These are phyloP conservation scores for Urostyla sp. DNA, from an alignment of 73 alveolate species.

Conservation along the genomic window DNA sequence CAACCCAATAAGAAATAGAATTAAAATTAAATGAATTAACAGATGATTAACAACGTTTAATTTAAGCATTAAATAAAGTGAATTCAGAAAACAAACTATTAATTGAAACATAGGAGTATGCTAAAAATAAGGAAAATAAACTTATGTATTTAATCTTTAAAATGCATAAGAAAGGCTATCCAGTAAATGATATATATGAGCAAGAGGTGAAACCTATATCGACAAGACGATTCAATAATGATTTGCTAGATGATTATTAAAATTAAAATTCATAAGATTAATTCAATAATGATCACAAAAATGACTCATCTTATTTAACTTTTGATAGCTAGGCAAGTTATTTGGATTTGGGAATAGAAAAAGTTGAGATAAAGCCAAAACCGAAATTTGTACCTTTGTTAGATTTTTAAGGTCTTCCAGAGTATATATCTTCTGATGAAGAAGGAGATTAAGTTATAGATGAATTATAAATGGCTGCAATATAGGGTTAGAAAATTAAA, in stretches of 20 bases:
- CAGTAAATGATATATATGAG: constrained; percentile 70
- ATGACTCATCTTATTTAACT: constrained; percentile 13
- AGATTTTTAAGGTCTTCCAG: constrained; percentile 24
- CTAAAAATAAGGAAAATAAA: constrained; percentile 67
- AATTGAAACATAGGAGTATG: constrained; percentile 4
- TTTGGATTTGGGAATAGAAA: constrained; percentile 3
- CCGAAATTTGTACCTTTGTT: constrained; percentile 19
- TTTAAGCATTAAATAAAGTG: not conserved
- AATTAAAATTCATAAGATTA: not conserved
- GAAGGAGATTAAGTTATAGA: constrained; percentile 2
- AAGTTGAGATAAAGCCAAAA: constrained; percentile 35
- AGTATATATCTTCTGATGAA: constrained; percentile 31
- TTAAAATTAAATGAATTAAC: not conserved
- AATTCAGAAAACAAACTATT: not conserved
- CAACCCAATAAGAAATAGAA: not conserved
- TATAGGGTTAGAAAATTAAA: constrained; percentile 14
- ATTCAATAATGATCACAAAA: not conserved
- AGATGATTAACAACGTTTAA: not conserved
- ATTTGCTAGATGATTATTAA: constrained; percentile 9
- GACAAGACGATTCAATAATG: constrained; percentile 55
- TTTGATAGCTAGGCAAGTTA: constrained; percentile 52
- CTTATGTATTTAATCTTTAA: constrained; percentile 61
- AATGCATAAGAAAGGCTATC: constrained; percentile 69
- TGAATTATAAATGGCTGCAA: constrained; percentile 22
- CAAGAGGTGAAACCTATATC: constrained; percentile 66